Evolutionary conservation across 2,329 filamentous ascomycete genomes (phyloP), one percentile per base, ranked within the genome.

Genomic region (Epichloe hybrida): DNA sequence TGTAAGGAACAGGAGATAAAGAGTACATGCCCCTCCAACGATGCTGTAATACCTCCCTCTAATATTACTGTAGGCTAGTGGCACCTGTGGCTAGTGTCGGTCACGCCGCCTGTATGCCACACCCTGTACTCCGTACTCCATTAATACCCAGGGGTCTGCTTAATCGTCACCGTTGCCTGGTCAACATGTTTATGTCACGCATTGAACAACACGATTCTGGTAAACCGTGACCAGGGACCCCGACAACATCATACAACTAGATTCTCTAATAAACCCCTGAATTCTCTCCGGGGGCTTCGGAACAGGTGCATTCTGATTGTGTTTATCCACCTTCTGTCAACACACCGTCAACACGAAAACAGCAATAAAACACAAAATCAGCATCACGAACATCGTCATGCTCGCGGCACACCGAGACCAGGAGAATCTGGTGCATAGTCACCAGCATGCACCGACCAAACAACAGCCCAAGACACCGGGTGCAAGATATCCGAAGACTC

Each of bases 401-500:
- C 74, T 88, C 64, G 86, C 86, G 54, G 76, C 84, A 62, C 81
- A 84, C 62, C 79, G 82, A 60, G 86, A 95, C 67, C 88, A 95
- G 70, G 90, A 96, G 69, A 96, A 96, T 68, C 70, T 88, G 66
- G 79, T 88, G 60, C 82, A 88, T 64, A 78, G 76, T 57, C 85
- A 85, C 64, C 87, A 89, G 64, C 87, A 89, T 64, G 77, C 81
- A 23, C 79, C 81, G 15, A 75, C 80, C 15, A 95, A 95, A 67
- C 81, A 74, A 62, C 84, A 88, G 58, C 80, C 86, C 50, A 95
- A 91, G 69, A 95, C 89, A 31, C 89, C 89, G 0, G 85, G 81
- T 51, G 76, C 79, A 52, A 81, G 81, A 62, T 83, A 76, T 56
- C 83, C 86, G 8, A 95, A 94, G 69, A 95, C 89, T 5, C 89